Evolutionary conservation across 2,329 filamentous ascomycete species (phyloP), one percentile per base, ranked within the genome.

Genomic region (Zalaria obscura): DNA sequence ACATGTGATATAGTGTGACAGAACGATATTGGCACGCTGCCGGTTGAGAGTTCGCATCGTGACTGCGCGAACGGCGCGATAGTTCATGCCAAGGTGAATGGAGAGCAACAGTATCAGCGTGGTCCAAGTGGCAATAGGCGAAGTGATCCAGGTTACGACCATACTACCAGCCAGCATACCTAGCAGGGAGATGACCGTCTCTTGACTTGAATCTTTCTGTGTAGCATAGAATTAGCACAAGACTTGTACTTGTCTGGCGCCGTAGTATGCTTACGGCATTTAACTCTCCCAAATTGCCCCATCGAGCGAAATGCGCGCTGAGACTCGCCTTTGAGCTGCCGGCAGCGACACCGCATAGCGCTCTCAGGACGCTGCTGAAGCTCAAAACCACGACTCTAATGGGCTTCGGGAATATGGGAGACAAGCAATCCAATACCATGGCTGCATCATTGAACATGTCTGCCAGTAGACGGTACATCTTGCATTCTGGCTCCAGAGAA

Each of bases 291-390:
- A 96, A 64, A 58, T 95, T 96, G 32, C 86, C 84, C 56, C 78
- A 78, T 50, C 71, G 76, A 5, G 89, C 87, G 67, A 98, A 96
- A 62, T 98, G 91, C 7, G 85, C 83, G 56, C 84, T 91, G 50
- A 98, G 64, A 46, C 83, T 88, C 2, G 89, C 89, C 61, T 96
- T 96, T 48, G 84, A 83, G 41, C 85, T 87, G 8, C 83, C 86
- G 1, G 86, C 89, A 0, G 89, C 84, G 4, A 96, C 87, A 26
- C 89, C 91, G 55, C 91, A 96, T 0, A 95, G 64, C 0, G 76
- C 72, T 34, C 78, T 63, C 41, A 83, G 60, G 5, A 80, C 67
- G 45, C 77, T 79, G 25, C 72, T 73, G 25, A 70, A 60, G 50
- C 76, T 75, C 39, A 83, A 63, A 2, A 82, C 53, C 4, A 65